Evolutionary conservation across 2,329 filamentous ascomycete species (phyloP).

Genomic region (Epichloe brachyelytri): DNA sequence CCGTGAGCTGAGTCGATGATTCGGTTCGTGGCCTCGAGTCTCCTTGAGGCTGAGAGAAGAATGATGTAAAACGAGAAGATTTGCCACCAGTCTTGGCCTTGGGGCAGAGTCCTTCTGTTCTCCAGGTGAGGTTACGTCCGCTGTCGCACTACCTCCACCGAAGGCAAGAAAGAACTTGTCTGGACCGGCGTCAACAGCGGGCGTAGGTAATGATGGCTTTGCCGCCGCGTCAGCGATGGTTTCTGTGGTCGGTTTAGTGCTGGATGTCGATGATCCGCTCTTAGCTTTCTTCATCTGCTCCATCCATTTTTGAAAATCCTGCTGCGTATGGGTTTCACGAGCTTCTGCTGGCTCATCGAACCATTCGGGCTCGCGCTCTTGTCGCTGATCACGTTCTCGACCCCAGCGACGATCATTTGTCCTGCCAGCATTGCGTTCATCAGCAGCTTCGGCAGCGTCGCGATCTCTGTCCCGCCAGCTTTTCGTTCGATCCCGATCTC

Average conservation of each 20-base stretch:
- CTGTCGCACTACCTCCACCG: conserved; percentile 24
- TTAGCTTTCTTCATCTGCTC: conserved; percentile 70
- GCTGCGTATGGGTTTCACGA: conserved; percentile 62
- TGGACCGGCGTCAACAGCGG: conserved; percentile 52
- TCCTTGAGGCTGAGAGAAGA: conserved; percentile 46
- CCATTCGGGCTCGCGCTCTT: conserved; percentile 84
- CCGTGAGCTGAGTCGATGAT: conserved; percentile 29
- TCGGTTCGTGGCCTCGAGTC: conserved; percentile 39
- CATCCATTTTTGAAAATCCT: conserved; percentile 93
- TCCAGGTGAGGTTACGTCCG: conserved; percentile 40
- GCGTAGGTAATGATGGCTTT: conserved; percentile 42
- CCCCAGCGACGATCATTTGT: conserved; percentile 40
- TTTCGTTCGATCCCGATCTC: conserved; percentile 45
- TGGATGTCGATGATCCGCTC: conserved; percentile 16
- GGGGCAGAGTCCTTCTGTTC: conserved; percentile 27
- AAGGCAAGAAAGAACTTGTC: conserved; percentile 66
- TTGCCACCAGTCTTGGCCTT: conserved; percentile 48
- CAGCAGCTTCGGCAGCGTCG: conserved; percentile 24
- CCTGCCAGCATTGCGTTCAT: conserved; percentile 46
- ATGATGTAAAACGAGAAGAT: conserved; percentile 74
- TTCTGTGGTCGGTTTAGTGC: conserved; percentile 20
- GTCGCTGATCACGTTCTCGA: conserved; percentile 42
- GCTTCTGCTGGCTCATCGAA: conserved; percentile 64
- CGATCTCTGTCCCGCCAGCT: conserved; percentile 46
- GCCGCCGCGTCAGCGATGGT: conserved; percentile 34